phyloP scores from a whole-genome alignment of 768 basidiomycete genomes.

The Lepiota venenata region DNA sequence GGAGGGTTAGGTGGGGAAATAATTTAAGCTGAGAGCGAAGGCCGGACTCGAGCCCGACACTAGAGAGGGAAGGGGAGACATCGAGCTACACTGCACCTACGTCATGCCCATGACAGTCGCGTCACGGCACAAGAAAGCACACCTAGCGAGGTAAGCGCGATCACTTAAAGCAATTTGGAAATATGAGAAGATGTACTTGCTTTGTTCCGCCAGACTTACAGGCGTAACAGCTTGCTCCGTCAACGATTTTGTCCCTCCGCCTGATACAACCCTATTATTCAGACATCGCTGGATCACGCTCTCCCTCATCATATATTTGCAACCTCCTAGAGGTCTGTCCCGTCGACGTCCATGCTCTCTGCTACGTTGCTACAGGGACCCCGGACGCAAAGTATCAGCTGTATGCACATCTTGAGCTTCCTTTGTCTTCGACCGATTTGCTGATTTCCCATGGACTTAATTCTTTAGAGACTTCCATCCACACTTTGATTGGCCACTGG shows the following conservation, averaged over 20 bases:
- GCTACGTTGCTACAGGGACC: constrained; percentile 24
- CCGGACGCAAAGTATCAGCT: constrained; percentile 27
- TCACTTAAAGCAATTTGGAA: constrained; percentile 44
- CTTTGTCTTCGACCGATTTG: not conserved
- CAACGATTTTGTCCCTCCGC: constrained; percentile 59
- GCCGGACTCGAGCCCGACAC: no score
- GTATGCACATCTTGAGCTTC: constrained; percentile 16
- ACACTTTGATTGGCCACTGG: constrained; percentile 20
- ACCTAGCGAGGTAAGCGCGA: no score
- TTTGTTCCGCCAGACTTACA: not conserved
- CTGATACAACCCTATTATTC: constrained; percentile 7
- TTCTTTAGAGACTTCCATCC: constrained; percentile 23
- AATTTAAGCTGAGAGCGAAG: no score
- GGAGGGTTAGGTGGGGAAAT: no score
- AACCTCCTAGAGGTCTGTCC: no score
- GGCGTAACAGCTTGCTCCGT: constrained; percentile 51
- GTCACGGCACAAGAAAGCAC: no score
- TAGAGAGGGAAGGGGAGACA: no score
- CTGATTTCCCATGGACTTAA: not conserved
- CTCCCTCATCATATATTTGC: not conserved
- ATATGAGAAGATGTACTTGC: constrained; percentile 43
- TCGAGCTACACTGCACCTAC: no score
- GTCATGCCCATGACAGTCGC: no score
- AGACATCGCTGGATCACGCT: constrained; percentile 10
- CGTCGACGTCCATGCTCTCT: no score